Evolutionary conservation across 805 yeast species (phyloP), one percentile per base, ranked within the genome.

Genomic region (Starmerella etchellsii): DNA sequence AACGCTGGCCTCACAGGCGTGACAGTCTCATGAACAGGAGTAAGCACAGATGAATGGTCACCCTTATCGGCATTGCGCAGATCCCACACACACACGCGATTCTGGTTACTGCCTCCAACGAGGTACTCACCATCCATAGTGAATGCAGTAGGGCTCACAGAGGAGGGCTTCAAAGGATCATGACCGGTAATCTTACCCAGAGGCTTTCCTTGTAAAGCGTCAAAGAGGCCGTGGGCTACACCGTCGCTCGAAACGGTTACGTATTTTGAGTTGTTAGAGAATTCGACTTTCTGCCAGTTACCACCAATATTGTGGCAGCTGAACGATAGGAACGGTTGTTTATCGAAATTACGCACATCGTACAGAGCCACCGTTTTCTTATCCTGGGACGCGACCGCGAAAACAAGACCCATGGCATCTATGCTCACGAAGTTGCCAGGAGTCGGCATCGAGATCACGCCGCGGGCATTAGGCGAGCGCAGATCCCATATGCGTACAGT

Each of bases 401-500:
- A 76, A 0, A 87, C 80, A 8, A 77, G 62, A 1, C 95, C 95
- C 29, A 81, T 72, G 1, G 95, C 91, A 60, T 88, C 97, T 50
- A 76, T 73, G 0, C 91, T 81, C 11, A 78, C 65, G 22, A 74
- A 59, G 3, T 69, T 61, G 11, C 13, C 13, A 9, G 81, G 76
- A 13, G 68, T 66, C 14, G 74, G 70, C 28, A 71, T 66, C 19
- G 72, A 73, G 20, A 77, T 54, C 4, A 69, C 61, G 0, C 93
- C 91, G 43, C 73, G 76, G 16, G 80, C 72, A 42, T 72, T 68
- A 1, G 81, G 66, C 0, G 79, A 66, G 49, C 88, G 65, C 21
- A 81, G 57, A 60, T 91, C 97, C 98, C 98, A 91, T 6, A 81
- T 50, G 48, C 91, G 73, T 1, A 85, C 81, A 0, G 94, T 75